Evolutionary conservation across 2,329 filamentous ascomycete genomes (phyloP), one percentile per base, ranked within the genome.

Genomic region (Ophiocordyceps robertsii): DNA sequence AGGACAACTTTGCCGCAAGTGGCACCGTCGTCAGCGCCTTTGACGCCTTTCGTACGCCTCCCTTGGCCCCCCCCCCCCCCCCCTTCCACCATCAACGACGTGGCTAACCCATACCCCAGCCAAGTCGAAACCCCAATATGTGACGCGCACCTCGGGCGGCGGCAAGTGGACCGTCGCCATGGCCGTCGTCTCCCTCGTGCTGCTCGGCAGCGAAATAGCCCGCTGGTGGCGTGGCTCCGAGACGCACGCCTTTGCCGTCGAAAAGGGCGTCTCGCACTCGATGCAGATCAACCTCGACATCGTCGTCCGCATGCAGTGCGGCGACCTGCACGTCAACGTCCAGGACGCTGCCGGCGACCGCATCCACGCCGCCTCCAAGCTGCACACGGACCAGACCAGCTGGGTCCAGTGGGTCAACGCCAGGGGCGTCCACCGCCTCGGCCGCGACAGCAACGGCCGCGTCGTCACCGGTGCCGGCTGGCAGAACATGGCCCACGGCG

Each of bases 211-310:
- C 40, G 92, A 98, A 64, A 68, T 92, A 30, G 62, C 68, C 47
- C 80, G 82, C 43, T 96, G 90, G 88, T 92, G 85, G 75, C 70
- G 72, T 44, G 92, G 92, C 52, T 68, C 75, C 42, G 92, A 95
- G 56, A 80, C 78, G 43, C 90, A 96, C 61, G 85, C 84, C 46
- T 98, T 96, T 64, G 82, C 82, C 46, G 90, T 98, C 44, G 92
- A 96, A 63, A 92, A 93, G 64, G 86, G 86, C 51, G 74, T 98
- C 33, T 82, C 84, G 3, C 87, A 87, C 62, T 74, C 80, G 48
- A 75, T 98, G 60, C 89, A 96, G 64, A 83, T 98, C 65, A 98
- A 98, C 67, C 69, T 98, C 44, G 92, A 98, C 63, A 71, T 93
- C n/a, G 85, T 96, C 6, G 72, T 98, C 39, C 73, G 73, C 41